A percentile compares a stretch with the other conserved stretches of the same genome.
phyloP scores from a whole-genome alignment of 1,139 yeast genomes.

The Pichia sp. region DNA sequence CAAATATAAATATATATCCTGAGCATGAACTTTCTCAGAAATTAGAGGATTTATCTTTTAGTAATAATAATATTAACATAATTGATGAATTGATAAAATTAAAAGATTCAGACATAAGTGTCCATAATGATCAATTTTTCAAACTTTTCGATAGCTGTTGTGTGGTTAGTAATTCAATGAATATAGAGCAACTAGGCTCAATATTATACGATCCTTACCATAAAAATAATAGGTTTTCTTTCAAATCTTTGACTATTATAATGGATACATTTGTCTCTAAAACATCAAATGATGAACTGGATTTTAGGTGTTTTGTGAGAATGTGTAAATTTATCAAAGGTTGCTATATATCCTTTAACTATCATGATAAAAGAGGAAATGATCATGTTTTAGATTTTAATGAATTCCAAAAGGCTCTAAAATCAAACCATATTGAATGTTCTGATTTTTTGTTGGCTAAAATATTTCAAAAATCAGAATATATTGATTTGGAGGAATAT shows the following conservation, averaged over 20 bases:
- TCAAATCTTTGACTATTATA: conserved; percentile 11
- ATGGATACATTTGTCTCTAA: conserved; percentile 18
- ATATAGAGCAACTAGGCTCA: conserved; percentile 12
- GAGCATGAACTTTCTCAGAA: conserved; percentile 2
- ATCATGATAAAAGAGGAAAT: conserved; percentile 22
- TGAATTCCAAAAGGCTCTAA: conserved; percentile 25
- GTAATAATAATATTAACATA: conserved; percentile 8
- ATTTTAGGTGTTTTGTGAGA: conserved; percentile 25
- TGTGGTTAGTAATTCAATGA: conserved; percentile 6
- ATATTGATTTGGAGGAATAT: conserved; percentile 25
- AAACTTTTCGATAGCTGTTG: conserved; percentile 17
- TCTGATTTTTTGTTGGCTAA: conserved; percentile 19
- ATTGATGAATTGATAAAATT: conserved; percentile 14
- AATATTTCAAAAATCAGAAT: conserved; percentile 19
- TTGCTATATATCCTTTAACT: conserved; percentile 25
- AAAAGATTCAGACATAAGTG: conserved; percentile 17
- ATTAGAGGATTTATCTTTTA: neutral
- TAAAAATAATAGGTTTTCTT: conserved; percentile 8
- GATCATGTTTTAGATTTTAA: conserved; percentile 22
- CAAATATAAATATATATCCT: conserved; percentile 10
- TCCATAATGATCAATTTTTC: conserved; percentile 21
- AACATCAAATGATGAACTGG: conserved; percentile 14
- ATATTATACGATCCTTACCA: conserved; percentile 14
- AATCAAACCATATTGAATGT: conserved; percentile 21
- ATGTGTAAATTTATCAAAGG: conserved; percentile 27